Evolutionary conservation across 2,329 filamentous ascomycete species (phyloP), one percentile per base, ranked within the genome.

Genomic region (Aureobasidium subglaciale): DNA sequence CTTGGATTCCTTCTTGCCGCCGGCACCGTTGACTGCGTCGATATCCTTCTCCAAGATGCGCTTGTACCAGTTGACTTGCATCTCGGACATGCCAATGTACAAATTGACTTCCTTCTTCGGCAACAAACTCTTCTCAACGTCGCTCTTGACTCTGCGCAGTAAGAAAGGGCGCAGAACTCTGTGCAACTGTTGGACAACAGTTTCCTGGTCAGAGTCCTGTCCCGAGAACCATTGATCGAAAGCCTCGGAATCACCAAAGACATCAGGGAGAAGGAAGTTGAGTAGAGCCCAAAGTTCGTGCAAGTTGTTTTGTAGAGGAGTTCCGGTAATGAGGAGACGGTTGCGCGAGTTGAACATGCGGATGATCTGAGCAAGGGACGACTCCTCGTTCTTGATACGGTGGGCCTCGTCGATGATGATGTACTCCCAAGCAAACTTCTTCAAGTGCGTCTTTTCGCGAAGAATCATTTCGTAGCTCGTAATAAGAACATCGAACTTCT

Each of bases 381-480:
- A 99, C 70, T 97, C 90, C 69, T 99, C 93, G 72, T 99, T 99
- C 78, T 99, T 99, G 81, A 99, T 99, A 59, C 93, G 90, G 71
- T 99, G 93, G 2, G 93, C 86, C 67, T 99, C 93, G 65, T 99
- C 93, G 61, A 99, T 96, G 63, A 99, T 96, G 71, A 99, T 99
- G 72, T 99, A 99, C 70, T 99, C 92, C 93, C 93, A 99, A 0
- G 93, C 91, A 70, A 99, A 95, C 71, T 97, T 97, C 75, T 93
- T 96, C 62, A 99, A 73, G 63, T 96, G 90, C 1, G 88, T 79
- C 75, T 99, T 97, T 69, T 99, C 93, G 57, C 93, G 84, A 11
- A 99, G 78, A 58, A 99, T 90, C 92, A 99, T 97, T 71, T 99
- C 93, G 74, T 99, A 99, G 70, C 91, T 96, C 13, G 93, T 99